These are phyloP conservation scores for Jaapia argillacea DNA, from an alignment of 768 basidiomycete genomes.

Conservation along the genomic window DNA sequence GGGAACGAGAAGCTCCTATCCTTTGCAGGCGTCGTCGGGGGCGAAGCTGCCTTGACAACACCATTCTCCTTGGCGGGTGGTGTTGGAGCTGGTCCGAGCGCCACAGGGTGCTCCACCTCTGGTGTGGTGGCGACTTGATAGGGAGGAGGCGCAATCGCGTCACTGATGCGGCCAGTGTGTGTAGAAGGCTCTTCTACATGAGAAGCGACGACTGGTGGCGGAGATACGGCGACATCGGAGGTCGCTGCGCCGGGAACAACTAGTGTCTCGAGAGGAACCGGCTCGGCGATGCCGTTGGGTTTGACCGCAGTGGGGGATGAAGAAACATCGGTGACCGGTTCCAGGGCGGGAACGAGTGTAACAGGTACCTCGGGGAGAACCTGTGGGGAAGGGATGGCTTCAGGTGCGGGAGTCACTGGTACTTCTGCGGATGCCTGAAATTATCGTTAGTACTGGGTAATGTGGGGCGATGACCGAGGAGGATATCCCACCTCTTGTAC, in stretches of 20 bases:
- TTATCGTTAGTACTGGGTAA: too few relatives aligned
- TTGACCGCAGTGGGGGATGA: background rate
- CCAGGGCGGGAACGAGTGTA: background rate
- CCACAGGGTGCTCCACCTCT: too few relatives aligned
- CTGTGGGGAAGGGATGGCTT: conserved; percentile 3
- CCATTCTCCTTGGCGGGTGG: background rate
- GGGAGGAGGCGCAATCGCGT: background rate
- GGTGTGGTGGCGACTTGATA: background rate
- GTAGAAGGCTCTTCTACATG: background rate
- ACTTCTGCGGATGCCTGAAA: background rate
- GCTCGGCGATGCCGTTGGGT: background rate
- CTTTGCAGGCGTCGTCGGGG: background rate
- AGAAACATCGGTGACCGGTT: background rate
- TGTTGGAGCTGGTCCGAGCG: background rate
- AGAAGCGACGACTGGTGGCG: too few relatives aligned
- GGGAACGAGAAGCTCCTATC: background rate
- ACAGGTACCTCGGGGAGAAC: background rate
- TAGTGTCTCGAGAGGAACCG: background rate
- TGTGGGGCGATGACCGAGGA: too few relatives aligned
- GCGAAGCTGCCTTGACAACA: background rate
- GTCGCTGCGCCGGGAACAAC: background rate
- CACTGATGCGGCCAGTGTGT: background rate
- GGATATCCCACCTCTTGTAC: too few relatives aligned
- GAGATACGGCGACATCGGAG: background rate
- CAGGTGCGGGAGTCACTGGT: background rate